Evolutionary conservation across 2,329 filamentous ascomycete genomes (phyloP).

Genomic region (Trichoderma aggressivum): DNA sequence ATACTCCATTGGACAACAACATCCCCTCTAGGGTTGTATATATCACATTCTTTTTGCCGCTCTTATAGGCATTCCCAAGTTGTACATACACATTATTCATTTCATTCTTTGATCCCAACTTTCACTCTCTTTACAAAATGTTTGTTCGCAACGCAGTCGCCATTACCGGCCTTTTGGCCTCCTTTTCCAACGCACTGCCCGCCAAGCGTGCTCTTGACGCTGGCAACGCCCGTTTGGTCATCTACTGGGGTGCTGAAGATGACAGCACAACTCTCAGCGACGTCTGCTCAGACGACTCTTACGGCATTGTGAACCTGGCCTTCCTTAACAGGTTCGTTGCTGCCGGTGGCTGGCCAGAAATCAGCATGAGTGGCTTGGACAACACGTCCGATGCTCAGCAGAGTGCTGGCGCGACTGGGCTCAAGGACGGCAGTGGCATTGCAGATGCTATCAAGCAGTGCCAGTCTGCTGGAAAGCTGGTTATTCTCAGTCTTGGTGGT

Average conservation of each 20-base stretch:
- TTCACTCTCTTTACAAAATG: background rate
- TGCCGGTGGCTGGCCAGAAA: background rate
- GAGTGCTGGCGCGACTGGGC: conserved; percentile 21
- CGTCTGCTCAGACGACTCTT: conserved; percentile 21
- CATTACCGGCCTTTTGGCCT: background rate
- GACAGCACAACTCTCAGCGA: conserved; percentile 20
- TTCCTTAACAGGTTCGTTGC: conserved; percentile 22
- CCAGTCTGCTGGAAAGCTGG: conserved; percentile 63
- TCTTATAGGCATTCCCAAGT: background rate
- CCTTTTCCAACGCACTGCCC: background rate
- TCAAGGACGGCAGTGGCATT: conserved; percentile 22
- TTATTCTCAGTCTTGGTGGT: background rate
- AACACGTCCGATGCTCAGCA: conserved; percentile 16
- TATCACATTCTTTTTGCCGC: background rate
- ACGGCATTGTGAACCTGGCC: conserved; percentile 24
- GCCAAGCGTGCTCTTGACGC: background rate
- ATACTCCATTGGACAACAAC: background rate
- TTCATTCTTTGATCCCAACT: background rate
- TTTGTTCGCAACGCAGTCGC: background rate
- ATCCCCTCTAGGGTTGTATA: background rate
- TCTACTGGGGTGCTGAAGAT: conserved; percentile 25
- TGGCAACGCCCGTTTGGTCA: background rate
- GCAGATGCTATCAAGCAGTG: conserved; percentile 46
- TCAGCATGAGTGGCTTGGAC: background rate
- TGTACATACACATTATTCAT: background rate